Conservation (phyloP, 78 protist species). For the Dictyostelium intermedium region DNA sequence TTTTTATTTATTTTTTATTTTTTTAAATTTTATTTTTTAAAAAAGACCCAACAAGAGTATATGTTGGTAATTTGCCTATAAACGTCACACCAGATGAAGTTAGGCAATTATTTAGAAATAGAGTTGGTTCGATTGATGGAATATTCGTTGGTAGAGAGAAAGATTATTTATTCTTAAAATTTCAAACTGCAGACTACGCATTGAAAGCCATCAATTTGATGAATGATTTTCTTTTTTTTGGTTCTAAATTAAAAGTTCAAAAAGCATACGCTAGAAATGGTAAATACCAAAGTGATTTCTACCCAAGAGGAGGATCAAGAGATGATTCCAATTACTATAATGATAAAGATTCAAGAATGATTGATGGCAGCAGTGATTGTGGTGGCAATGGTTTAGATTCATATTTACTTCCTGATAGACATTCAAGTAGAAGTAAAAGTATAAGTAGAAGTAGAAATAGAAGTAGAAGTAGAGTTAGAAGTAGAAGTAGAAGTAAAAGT, state of each 20-base stretch:
- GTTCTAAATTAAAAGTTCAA: background rate
- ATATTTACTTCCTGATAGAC: background rate
- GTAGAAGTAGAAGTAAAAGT: background rate
- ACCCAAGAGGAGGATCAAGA: background rate
- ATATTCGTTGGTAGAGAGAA: background rate
- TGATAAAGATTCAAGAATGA: background rate
- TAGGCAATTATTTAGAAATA: background rate
- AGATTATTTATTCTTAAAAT: background rate
- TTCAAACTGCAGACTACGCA: background rate
- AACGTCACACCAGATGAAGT: background rate
- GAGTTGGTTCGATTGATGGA: background rate
- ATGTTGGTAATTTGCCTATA: background rate
- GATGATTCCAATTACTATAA: background rate
- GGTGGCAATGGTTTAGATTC: background rate
- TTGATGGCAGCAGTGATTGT: background rate
- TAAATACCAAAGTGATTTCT: background rate
- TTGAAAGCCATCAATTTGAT: background rate
- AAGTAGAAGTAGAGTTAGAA: background rate
- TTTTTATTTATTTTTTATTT: background rate
- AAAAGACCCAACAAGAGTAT: background rate
- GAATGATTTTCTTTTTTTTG: background rate
- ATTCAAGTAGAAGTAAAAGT: background rate
- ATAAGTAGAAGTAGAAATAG: background rate
- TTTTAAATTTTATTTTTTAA: no score
- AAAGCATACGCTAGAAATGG: background rate